Percentiles rank a stretch among this genome's conserved stretches.
These are phyloP conservation scores for Pezicula rhizophila DNA, from an alignment of 2,329 filamentous ascomycete genomes.

Conservation along the genomic window DNA sequence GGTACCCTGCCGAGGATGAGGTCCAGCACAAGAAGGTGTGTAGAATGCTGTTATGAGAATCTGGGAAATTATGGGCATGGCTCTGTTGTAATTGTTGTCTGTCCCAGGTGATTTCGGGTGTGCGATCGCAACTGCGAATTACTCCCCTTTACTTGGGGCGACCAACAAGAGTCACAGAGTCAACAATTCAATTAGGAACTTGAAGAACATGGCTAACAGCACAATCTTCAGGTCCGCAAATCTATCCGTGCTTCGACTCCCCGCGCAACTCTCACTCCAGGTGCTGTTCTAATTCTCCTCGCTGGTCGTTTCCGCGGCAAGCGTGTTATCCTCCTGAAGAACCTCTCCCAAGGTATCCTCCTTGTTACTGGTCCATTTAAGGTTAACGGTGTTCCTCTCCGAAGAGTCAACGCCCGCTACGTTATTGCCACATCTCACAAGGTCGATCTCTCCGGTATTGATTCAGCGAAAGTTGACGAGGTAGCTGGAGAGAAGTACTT, in stretches of 20 bases:
- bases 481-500: constrained; percentile 79
- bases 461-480: constrained; percentile 84
- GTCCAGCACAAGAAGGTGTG: constrained; percentile 89
- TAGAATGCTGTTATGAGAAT: constrained; percentile 9
- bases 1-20: constrained; percentile 96
- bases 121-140: constrained; percentile 15
- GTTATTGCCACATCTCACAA: constrained; percentile 86
- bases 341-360: constrained; percentile 93
- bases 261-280: constrained; percentile 84
- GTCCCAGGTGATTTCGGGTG: constrained; percentile 4
- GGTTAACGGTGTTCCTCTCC: constrained; percentile 98
- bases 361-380: constrained; percentile 99
- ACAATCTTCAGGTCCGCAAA: constrained; percentile 78
- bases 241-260: constrained; percentile 79
- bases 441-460: constrained; percentile 78
- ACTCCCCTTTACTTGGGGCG: constrained; percentile 2
- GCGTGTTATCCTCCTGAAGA: constrained; percentile 98
- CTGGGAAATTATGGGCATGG: neutral
- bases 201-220: constrained; percentile 18
- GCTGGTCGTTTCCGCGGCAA: constrained; percentile 99
- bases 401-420: constrained; percentile 89
- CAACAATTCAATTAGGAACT: neutral
- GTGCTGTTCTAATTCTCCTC: constrained; percentile 96
- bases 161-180: neutral
- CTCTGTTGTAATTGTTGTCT: constrained; percentile 7